phyloP scores from a whole-genome alignment of 2,329 filamentous ascomycete species.

The Phialophora verrucosa region DNA sequence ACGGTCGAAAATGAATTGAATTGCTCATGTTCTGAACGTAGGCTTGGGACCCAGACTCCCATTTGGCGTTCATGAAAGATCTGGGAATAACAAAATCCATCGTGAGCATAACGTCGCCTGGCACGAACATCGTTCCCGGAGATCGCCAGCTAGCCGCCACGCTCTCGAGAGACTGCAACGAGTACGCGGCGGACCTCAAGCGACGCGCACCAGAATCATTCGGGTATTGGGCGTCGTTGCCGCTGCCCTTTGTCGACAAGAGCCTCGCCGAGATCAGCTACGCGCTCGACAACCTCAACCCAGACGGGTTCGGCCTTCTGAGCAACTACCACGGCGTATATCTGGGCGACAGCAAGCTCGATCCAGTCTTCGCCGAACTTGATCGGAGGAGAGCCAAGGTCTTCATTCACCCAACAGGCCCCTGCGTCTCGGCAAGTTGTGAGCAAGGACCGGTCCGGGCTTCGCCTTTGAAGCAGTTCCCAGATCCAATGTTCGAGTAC shows the following conservation, averaged over 20 bases:
- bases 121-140: slow-evolving; percentile 50
- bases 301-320: slow-evolving; percentile 58
- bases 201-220: slow-evolving; percentile 45
- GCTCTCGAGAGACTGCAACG: slow-evolving; percentile 45
- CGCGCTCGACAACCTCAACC: slow-evolving; percentile 47
- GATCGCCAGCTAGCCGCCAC: slow-evolving; percentile 46
- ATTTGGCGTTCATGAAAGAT: slow-evolving; percentile 57
- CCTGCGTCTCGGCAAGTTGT: neutral
- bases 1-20: neutral
- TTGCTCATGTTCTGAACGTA: slow-evolving; percentile 32
- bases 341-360: slow-evolving; percentile 54
- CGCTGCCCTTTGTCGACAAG: slow-evolving; percentile 56
- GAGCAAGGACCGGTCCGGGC: neutral
- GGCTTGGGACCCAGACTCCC: slow-evolving; percentile 53
- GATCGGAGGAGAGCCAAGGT: slow-evolving; percentile 15
- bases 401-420: slow-evolving; percentile 48
- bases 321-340: slow-evolving; percentile 62
- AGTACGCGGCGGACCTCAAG: slow-evolving; percentile 37
- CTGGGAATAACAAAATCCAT: slow-evolving; percentile 58
- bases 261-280: slow-evolving; percentile 55
- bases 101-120: slow-evolving; percentile 60
- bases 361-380: slow-evolving; percentile 50
- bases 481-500: slow-evolving; percentile 47
- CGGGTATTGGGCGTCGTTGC: slow-evolving; percentile 60
- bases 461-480: slow-evolving; percentile 5